These are phyloP conservation scores for Phialophora macrospora DNA, from an alignment of 2,329 filamentous ascomycete genomes.

Conservation along the genomic window DNA sequence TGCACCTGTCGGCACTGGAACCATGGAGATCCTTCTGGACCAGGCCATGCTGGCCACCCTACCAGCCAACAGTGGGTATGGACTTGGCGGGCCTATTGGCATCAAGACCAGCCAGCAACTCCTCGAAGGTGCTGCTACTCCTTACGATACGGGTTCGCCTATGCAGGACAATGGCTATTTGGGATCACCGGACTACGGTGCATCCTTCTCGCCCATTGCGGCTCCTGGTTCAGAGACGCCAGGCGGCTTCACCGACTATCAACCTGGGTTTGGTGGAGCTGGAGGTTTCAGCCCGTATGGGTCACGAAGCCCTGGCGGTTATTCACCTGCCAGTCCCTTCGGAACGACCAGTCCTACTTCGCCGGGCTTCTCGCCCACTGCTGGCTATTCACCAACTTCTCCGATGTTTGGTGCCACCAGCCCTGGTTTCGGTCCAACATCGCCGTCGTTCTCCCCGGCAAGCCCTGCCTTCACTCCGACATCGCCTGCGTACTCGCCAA, in stretches of 20 bases:
- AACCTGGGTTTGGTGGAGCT: conserved; percentile 66
- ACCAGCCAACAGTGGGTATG: conserved; percentile 87
- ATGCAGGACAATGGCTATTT: conserved; percentile 64
- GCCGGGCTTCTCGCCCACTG: conserved; percentile 67
- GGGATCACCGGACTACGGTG: conserved; percentile 67
- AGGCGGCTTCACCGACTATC: conserved; percentile 66
- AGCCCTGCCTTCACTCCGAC: conserved; percentile 70
- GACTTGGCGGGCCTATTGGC: conserved; percentile 77
- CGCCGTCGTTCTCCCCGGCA: conserved; percentile 59
- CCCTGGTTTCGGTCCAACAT: conserved; percentile 58
- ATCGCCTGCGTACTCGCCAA: conserved; percentile 68
- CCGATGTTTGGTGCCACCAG: conserved; percentile 66
- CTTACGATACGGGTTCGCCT: conserved; percentile 78
- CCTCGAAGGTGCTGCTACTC: conserved; percentile 82
- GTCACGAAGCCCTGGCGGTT: conserved; percentile 67
- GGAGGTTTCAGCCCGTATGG: conserved; percentile 71
- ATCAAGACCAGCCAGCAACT: conserved; percentile 58
- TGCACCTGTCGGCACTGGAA: conserved; percentile 94
- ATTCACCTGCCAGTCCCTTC: conserved; percentile 75
- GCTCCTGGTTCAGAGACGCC: conserved; percentile 68
- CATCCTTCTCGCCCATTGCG: conserved; percentile 72
- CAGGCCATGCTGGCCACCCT: conserved; percentile 95
- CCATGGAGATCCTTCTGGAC: conserved; percentile 92
- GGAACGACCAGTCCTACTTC: conserved; percentile 70
- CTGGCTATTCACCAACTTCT: conserved; percentile 74